Evolutionary conservation across 2,329 filamentous ascomycete genomes (phyloP).

Genomic region (Clarireedia monteithiana): DNA sequence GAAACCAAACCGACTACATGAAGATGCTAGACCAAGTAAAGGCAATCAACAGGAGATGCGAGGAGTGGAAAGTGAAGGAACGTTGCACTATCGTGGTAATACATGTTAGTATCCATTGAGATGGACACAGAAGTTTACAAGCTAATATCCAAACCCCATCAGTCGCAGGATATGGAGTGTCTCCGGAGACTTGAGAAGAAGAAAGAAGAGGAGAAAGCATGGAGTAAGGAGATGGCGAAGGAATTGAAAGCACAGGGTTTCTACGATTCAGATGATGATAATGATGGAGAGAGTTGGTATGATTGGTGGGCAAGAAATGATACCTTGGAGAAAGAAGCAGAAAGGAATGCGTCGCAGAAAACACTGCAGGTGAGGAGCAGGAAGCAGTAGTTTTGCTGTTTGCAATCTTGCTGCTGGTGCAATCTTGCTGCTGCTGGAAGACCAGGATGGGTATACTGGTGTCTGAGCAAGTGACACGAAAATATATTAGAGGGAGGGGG

Average conservation of each 20-base stretch:
- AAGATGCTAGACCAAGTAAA: slow-evolving; percentile 6
- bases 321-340: too few relatives aligned
- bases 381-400: too few relatives aligned
- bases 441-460: too few relatives aligned
- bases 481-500: too few relatives aligned
- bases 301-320: background rate
- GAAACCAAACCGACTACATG: background rate
- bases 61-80: background rate
- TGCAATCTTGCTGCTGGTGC: too few relatives aligned
- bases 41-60: background rate
- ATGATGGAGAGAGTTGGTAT: slow-evolving; percentile 7
- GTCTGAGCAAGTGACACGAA: too few relatives aligned
- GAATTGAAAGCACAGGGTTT: background rate
- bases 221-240: background rate
- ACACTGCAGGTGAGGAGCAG: too few relatives aligned
- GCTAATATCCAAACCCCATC: background rate
- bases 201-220: background rate
- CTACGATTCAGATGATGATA: background rate
- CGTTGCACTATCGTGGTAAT: slow-evolving; percentile 1
- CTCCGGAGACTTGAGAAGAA: background rate
- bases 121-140: too few relatives aligned
- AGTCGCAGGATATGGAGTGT: slow-evolving; percentile 6
- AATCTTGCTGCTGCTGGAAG: too few relatives aligned
- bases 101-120: background rate
- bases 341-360: too few relatives aligned